A percentile compares a stretch with the other conserved stretches of the same genome.
These are phyloP conservation scores for Salvia sclarea DNA, from an alignment of 305 asterid species.

Conservation along the genomic window DNA sequence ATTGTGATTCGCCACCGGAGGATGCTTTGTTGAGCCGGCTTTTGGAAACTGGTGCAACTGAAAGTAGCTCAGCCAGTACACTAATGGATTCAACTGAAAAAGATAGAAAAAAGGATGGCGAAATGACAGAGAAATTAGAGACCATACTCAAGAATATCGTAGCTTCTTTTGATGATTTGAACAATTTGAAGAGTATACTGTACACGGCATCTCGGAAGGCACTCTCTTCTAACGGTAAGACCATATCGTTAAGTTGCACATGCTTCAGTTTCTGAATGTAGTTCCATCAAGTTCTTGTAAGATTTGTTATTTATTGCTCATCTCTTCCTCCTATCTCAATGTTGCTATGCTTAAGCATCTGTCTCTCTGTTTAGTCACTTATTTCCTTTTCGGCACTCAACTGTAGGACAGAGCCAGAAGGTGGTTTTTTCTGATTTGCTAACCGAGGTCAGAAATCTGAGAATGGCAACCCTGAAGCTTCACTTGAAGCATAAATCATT, in stretches of 20 bases:
- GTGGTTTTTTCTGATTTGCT: slow-evolving; percentile 55
- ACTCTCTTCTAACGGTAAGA: slow-evolving; percentile 67
- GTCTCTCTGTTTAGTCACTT: slow-evolving; percentile 12
- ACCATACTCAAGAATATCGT: slow-evolving; percentile 49
- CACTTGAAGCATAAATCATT: slow-evolving; percentile 76
- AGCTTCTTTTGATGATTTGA: slow-evolving; percentile 57
- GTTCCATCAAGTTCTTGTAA: slow-evolving; percentile 20
- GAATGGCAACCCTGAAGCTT: slow-evolving; percentile 59
- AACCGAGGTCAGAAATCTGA: slow-evolving; percentile 60
- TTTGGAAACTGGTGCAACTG: slow-evolving; percentile 79
- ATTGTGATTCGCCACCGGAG: slow-evolving; percentile 57
- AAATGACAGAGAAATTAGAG: slow-evolving; percentile 45
- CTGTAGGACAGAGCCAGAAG: slow-evolving; percentile 62
- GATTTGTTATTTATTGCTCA: slow-evolving; percentile 9
- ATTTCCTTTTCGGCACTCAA: slow-evolving; percentile 29
- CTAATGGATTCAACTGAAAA: slow-evolving; percentile 39
- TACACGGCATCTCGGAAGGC: slow-evolving; percentile 48
- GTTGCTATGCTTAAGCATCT: slow-evolving; percentile 1
- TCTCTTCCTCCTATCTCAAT: background rate
- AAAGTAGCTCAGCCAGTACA: slow-evolving; percentile 60
- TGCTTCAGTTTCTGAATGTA: slow-evolving; percentile 21
- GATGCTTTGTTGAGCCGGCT: slow-evolving; percentile 70
- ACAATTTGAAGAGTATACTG: slow-evolving; percentile 54
- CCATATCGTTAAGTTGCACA: slow-evolving; percentile 6
- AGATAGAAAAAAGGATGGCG: slow-evolving; percentile 45